phyloP scores from a whole-genome alignment of 148 eudicot species.

The Mesembryanthemum crystallinum region DNA sequence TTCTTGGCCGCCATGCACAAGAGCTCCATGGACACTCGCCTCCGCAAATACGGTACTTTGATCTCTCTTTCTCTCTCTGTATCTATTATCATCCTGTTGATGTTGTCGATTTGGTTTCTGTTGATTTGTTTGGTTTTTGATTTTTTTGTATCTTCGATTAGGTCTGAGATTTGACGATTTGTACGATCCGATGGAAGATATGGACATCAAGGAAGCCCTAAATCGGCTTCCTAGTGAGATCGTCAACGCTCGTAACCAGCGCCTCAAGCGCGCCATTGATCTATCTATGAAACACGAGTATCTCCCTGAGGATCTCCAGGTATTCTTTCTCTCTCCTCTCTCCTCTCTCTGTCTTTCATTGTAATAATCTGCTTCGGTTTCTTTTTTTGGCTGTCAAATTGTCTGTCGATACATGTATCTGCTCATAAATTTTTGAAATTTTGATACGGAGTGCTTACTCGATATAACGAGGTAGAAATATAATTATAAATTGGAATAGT shows the following conservation, averaged over 20 bases:
- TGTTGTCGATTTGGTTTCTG: not conserved
- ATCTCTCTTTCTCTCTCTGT: not conserved
- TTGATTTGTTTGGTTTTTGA: not conserved
- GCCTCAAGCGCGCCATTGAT: conserved; percentile 90
- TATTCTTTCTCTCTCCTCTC: conserved; percentile 9
- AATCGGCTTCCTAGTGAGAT: conserved; percentile 82
- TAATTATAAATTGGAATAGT: too few relatives aligned
- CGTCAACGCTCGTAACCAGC: conserved; percentile 86
- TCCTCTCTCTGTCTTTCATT: not conserved
- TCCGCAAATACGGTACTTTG: conserved; percentile 60
- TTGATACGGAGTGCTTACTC: too few relatives aligned
- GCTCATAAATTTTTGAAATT: too few relatives aligned
- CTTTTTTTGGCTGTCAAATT: not conserved
- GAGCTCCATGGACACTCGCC: conserved; percentile 61
- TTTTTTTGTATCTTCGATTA: conserved; percentile 20
- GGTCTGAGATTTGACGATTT: conserved; percentile 85
- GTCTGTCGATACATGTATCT: too few relatives aligned
- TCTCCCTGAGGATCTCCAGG: conserved; percentile 81
- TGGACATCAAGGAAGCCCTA: conserved; percentile 83
- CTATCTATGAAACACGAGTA: conserved; percentile 90
- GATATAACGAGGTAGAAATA: too few relatives aligned
- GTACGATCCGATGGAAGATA: conserved; percentile 64
- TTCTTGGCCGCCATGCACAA: conserved; percentile 72
- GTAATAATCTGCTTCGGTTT: not conserved
- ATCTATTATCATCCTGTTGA: not conserved